Percentiles rank a stretch among this genome's conserved stretches.
Evolutionary conservation across 1,284 basidiomycete species (phyloP).

Genomic region (Sporisorium iseilematis-ciliati): DNA sequence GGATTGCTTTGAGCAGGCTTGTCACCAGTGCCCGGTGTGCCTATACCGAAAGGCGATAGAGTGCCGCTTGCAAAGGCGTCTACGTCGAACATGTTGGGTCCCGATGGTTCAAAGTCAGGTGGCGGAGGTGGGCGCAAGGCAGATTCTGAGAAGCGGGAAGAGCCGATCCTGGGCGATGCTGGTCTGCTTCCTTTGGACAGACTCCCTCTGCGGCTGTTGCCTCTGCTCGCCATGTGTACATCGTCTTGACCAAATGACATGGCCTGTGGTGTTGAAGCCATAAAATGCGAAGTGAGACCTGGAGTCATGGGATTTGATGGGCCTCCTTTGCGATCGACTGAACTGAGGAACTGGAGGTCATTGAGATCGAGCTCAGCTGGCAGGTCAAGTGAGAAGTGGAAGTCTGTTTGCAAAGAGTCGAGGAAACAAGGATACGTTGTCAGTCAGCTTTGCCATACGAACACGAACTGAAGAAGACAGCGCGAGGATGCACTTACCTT

Average conservation of each 20-base stretch:
- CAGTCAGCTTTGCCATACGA: not conserved
- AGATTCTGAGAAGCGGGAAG: slow-evolving; percentile 46
- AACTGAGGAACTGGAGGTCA: slow-evolving; percentile 55
- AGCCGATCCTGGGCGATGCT: slow-evolving; percentile 38
- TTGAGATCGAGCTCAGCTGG: slow-evolving; percentile 54
- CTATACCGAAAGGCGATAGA: slow-evolving; percentile 42
- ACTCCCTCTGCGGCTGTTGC: slow-evolving; percentile 47
- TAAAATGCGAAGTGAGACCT: slow-evolving; percentile 44
- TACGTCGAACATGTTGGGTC: slow-evolving; percentile 41
- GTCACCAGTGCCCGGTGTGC: slow-evolving; percentile 31
- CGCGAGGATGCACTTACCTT: slow-evolving; percentile 36
- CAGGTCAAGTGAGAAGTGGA: slow-evolving; percentile 61
- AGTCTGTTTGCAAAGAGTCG: slow-evolving; percentile 34
- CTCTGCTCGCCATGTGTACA: slow-evolving; percentile 47
- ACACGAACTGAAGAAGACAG: not conserved
- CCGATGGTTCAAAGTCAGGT: slow-evolving; percentile 51
- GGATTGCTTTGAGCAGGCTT: slow-evolving; percentile 19
- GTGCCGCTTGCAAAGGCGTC: slow-evolving; percentile 36
- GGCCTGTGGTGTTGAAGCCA: slow-evolving; percentile 41
- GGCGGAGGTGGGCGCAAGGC: slow-evolving; percentile 49
- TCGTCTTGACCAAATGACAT: slow-evolving; percentile 42
- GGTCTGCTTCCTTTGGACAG: slow-evolving; percentile 52
- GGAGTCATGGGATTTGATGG: slow-evolving; percentile 54
- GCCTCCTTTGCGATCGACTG: slow-evolving; percentile 45
- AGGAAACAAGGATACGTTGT: not conserved